phyloP scores from a whole-genome alignment of 805 yeast genomes.

The Ogataea degrootiae region DNA sequence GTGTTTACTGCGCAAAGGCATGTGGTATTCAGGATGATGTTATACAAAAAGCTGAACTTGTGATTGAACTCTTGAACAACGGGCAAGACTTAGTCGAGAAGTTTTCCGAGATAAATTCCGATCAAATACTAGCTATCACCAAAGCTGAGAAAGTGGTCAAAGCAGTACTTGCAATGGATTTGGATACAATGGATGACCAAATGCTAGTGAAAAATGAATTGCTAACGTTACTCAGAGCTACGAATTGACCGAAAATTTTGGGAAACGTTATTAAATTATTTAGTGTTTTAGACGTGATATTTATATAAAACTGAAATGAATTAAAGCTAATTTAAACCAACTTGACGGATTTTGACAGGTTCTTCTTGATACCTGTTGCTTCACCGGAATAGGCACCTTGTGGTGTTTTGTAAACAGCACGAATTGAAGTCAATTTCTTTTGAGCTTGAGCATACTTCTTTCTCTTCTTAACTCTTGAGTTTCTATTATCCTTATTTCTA shows the following conservation, averaged over 20 bases:
- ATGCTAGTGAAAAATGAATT: conserved; percentile 10
- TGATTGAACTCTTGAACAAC: conserved; percentile 15
- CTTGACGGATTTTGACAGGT: conserved; percentile 80
- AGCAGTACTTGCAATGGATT: conserved; percentile 25
- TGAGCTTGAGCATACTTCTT: conserved; percentile 92
- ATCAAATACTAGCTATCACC: conserved; percentile 1
- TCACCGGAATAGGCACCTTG: conserved; percentile 89
- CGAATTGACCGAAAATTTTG: not conserved
- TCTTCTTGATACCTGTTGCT: conserved; percentile 95
- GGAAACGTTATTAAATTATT: not conserved
- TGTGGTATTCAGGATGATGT: conserved; percentile 21
- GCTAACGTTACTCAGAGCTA: not conserved
- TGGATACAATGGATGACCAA: conserved; percentile 5
- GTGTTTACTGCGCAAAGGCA: conserved; percentile 36
- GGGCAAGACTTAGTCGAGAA: conserved; percentile 17
- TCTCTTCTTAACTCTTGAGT: conserved; percentile 97
- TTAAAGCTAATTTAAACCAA: conserved; percentile 35
- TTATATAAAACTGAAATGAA: not conserved
- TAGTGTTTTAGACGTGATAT: not conserved
- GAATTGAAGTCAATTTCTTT: conserved; percentile 85
- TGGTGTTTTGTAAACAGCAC: conserved; percentile 78
- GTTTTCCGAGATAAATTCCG: not conserved
- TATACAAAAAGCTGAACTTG: conserved; percentile 28
- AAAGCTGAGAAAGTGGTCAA: conserved; percentile 15
- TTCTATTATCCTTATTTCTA: conserved; percentile 89